Conservation (phyloP, 1,284 basidiomycete species). For the Boletus calvinii region DNA sequence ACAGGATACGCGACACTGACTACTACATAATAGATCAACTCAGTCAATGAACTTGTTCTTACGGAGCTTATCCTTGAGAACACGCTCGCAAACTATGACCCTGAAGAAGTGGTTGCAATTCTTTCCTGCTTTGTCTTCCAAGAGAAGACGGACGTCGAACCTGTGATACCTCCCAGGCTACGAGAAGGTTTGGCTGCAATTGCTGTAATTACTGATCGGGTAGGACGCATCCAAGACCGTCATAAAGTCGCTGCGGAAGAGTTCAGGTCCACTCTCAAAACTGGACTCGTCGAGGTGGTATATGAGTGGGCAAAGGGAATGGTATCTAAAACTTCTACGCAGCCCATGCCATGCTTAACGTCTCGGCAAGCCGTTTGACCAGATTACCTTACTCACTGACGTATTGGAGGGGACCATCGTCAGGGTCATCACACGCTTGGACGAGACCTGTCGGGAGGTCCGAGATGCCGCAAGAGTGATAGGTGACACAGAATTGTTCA, state of each 20-base stretch:
- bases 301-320: constrained; percentile 99
- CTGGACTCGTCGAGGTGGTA: constrained; percentile 92
- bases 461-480: constrained; percentile 97
- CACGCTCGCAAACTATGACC: constrained; percentile 84
- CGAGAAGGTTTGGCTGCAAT: constrained; percentile 81
- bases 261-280: constrained; percentile 75
- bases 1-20: constrained; percentile 53
- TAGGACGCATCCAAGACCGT: constrained; percentile 75
- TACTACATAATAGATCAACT: constrained; percentile 87
- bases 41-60: constrained; percentile 91
- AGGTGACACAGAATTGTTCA: constrained; percentile 92
- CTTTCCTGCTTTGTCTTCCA: constrained; percentile 97
- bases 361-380: constrained; percentile 78
- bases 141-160: constrained; percentile 92
- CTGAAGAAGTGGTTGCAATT: constrained; percentile 96
- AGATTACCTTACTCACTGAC: constrained; percentile 92
- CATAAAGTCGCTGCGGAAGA: constrained; percentile 81
- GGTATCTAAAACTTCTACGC: constrained; percentile 48
- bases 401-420: constrained; percentile 98
- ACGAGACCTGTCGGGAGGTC: constrained; percentile 97
- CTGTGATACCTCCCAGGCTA: constrained; percentile 75
- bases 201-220: constrained; percentile 77
- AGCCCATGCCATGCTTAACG: not conserved
- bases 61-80: constrained; percentile 98
- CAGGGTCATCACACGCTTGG: constrained; percentile 91